Percentiles rank a stretch among this genome's conserved stretches.
Evolutionary conservation across 1,284 basidiomycete species (phyloP).

Genomic region (Xanthoconium separans): DNA sequence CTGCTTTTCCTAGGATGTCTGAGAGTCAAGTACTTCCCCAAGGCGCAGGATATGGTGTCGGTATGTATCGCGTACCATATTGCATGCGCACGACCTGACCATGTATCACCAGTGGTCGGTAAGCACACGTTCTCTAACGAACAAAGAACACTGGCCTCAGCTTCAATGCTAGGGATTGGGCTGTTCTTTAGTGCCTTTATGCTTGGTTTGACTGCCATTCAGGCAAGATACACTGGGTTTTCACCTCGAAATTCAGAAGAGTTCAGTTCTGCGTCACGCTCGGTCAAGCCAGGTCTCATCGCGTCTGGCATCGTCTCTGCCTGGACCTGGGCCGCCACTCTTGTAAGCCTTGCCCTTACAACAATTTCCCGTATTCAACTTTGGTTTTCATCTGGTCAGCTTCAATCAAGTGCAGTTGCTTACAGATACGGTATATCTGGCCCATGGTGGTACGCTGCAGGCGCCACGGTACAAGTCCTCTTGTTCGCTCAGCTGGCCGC

Average conservation of each 20-base stretch:
- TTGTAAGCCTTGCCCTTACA: constrained; percentile 41
- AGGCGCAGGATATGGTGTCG: constrained; percentile 82
- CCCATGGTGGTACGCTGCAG: constrained; percentile 72
- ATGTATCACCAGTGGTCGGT: constrained; percentile 45
- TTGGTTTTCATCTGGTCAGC: constrained; percentile 32
- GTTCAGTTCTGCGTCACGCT: constrained; percentile 80
- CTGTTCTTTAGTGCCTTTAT: constrained; percentile 82
- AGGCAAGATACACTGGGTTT: constrained; percentile 71
- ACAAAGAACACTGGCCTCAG: not conserved
- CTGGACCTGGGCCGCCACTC: constrained; percentile 82
- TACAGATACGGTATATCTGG: constrained; percentile 81
- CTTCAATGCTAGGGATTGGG: constrained; percentile 60
- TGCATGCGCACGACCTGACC: not conserved
- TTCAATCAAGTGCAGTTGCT: constrained; percentile 78
- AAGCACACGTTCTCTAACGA: constrained; percentile 16
- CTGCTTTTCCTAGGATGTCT: constrained; percentile 22
- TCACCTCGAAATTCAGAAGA: constrained; percentile 75
- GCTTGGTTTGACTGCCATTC: constrained; percentile 66
- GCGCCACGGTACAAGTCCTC: constrained; percentile 70
- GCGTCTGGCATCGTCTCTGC: constrained; percentile 87
- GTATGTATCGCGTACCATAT: constrained; percentile 40
- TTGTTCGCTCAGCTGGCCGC: constrained; percentile 74
- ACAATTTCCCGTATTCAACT: not conserved
- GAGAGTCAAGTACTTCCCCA: constrained; percentile 48
- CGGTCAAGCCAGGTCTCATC: constrained; percentile 86